A percentile compares a stretch with the other conserved stretches of the same genome.
Conservation (phyloP, 148 eudicot species). For the Silene uniflora region DNA sequence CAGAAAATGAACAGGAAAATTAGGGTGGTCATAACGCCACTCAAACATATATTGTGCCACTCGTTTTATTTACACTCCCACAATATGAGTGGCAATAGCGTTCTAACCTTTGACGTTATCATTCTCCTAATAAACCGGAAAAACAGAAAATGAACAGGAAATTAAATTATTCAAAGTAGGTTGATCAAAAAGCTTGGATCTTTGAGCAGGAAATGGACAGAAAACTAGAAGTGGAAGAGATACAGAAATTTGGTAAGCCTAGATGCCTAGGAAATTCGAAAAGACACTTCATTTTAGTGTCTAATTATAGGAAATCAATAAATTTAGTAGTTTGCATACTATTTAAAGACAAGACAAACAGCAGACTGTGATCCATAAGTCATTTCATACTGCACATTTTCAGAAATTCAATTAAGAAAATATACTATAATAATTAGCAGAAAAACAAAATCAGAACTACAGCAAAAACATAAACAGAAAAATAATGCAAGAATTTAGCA, state of each 20-base stretch:
- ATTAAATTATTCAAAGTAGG: not conserved
- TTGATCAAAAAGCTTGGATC: slow-evolving; percentile 7
- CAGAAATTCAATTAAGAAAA: slow-evolving; percentile 13
- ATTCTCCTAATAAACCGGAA: no score
- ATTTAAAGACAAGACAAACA: slow-evolving; percentile 19
- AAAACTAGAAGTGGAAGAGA: slow-evolving; percentile 5
- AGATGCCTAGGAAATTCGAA: not conserved
- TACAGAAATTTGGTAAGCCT: not conserved
- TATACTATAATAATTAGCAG: not conserved
- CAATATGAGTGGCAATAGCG: no score
- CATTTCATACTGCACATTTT: slow-evolving; percentile 19
- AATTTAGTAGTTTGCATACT: slow-evolving; percentile 18
- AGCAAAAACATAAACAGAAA: slow-evolving; percentile 13
- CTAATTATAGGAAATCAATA: not conserved
- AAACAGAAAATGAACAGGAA: not conserved
- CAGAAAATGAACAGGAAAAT: not conserved
- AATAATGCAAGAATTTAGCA: not conserved
- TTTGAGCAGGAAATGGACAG: not conserved
- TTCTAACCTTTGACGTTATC: no score
- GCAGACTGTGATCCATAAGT: slow-evolving; percentile 20
- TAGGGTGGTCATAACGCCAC: no score
- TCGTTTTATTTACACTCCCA: no score
- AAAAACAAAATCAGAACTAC: not conserved
- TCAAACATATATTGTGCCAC: no score
- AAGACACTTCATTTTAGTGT: not conserved